Conservation (phyloP, 164 flowering plant genomes). For the Stephania yunnanensis region DNA sequence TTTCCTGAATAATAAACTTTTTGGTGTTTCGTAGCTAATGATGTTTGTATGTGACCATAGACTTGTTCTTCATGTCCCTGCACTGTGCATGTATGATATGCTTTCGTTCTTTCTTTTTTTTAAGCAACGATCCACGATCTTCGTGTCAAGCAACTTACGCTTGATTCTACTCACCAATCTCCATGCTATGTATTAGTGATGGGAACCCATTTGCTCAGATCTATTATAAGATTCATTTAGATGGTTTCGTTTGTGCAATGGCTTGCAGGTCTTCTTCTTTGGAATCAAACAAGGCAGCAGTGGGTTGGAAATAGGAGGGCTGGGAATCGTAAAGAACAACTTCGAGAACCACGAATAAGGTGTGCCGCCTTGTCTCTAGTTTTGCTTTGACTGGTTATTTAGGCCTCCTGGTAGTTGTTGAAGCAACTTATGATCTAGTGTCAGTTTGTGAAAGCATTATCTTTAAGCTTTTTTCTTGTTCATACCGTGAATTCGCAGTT, state of each 20-base stretch:
- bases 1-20: too few species aligned
- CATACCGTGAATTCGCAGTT: not conserved
- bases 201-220: not conserved
- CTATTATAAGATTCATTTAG: not conserved
- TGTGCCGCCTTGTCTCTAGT: slow-evolving; percentile 5
- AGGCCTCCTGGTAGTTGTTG: not conserved
- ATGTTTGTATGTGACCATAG: not conserved
- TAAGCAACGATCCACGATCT: too few species aligned
- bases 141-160: not conserved
- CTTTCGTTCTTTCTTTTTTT: not conserved
- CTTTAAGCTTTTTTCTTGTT: not conserved
- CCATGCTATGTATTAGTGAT: not conserved
- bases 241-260: slow-evolving; percentile 2
- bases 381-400: not conserved
- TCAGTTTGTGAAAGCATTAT: not conserved
- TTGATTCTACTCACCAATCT: not conserved
- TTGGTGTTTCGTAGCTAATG: not conserved
- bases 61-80: not conserved
- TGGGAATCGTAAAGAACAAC: slow-evolving; percentile 22
- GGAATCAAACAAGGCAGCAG: slow-evolving; percentile 62
- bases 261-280: slow-evolving; percentile 51
- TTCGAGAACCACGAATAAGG: slow-evolving; percentile 52
- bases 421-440: not conserved
- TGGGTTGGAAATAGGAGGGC: slow-evolving; percentile 48
- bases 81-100: not conserved